phyloP scores from a whole-genome alignment of 176 grass and related monocot species.

The Carex scoparia region DNA sequence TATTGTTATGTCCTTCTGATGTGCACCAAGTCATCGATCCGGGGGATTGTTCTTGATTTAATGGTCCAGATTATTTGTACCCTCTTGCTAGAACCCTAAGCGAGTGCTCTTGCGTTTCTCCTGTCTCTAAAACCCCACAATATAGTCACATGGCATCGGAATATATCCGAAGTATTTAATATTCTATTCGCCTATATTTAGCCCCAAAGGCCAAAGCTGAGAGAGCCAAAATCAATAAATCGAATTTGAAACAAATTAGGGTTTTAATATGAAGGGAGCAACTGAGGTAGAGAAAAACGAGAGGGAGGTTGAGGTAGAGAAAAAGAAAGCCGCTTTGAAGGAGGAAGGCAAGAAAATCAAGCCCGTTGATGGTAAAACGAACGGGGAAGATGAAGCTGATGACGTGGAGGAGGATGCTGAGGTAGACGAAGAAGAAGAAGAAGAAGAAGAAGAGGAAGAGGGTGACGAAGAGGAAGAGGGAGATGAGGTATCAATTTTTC shows the following conservation, averaged over 20 bases:
- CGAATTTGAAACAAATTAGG: background rate
- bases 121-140: background rate
- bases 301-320: conserved; percentile 18
- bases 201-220: background rate
- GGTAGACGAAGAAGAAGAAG: background rate
- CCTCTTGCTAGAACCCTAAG: background rate
- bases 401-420: background rate
- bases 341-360: conserved; percentile 5
- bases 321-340: conserved; percentile 19
- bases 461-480: background rate
- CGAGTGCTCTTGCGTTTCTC: background rate
- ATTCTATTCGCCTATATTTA: conserved; percentile 7
- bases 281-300: background rate
- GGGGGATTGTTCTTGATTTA: conserved; percentile 6
- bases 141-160: background rate
- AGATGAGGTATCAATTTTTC: conserved; percentile 18
- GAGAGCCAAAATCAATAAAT: background rate
- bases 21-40: conserved; percentile 10
- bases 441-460: background rate
- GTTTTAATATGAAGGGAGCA: conserved; percentile 11
- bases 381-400: background rate
- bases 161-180: background rate
- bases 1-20: background rate
- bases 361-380: background rate
- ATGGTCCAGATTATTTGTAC: background rate